Percentiles rank a stretch among this genome's conserved stretches.
phyloP scores from a whole-genome alignment of 2,329 filamentous ascomycete species.

The Fusarium torulosum region DNA sequence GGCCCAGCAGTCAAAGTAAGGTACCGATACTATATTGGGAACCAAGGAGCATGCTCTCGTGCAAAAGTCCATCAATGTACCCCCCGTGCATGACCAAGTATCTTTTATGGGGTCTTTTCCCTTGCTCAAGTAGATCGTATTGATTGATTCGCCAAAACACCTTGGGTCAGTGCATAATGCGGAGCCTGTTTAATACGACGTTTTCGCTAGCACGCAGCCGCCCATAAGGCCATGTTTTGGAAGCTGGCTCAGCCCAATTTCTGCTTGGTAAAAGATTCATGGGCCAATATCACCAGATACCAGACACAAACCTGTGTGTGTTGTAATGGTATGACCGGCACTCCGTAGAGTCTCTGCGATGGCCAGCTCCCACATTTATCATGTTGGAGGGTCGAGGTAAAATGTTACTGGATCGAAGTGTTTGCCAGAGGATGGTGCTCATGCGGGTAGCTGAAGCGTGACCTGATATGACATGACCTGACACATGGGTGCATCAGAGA shows the following conservation, averaged over 20 bases:
- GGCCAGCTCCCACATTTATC: constrained; percentile 25
- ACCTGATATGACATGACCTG: constrained; percentile 50
- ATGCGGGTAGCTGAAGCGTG: constrained; percentile 40
- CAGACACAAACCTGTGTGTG: constrained; percentile 15
- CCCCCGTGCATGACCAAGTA: constrained; percentile 25
- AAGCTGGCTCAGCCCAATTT: constrained; percentile 16
- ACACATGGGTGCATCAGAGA: constrained; percentile 38
- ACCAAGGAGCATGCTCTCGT: constrained; percentile 10
- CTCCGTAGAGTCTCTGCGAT: constrained; percentile 21
- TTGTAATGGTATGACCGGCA: constrained; percentile 27
- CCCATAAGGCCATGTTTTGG: constrained; percentile 37
- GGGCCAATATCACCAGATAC: constrained; percentile 24
- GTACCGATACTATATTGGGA: constrained; percentile 40
- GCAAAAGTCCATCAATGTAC: constrained; percentile 32
- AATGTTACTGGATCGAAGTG: constrained; percentile 40
- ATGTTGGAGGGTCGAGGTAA: constrained; percentile 43
- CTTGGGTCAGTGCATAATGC: constrained; percentile 32
- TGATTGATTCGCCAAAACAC: constrained; percentile 39
- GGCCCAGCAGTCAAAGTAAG: constrained; percentile 33
- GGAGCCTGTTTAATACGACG: constrained; percentile 43
- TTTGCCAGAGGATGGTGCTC: constrained; percentile 34
- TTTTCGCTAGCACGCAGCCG: constrained; percentile 38
- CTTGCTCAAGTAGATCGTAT: constrained; percentile 27
- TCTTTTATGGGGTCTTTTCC: constrained; percentile 24
- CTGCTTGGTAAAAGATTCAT: constrained; percentile 18